Evolutionary conservation across 306 rosid genomes (phyloP), one percentile per base, ranked within the genome.

Genomic region (Abrus pulchellus): DNA sequence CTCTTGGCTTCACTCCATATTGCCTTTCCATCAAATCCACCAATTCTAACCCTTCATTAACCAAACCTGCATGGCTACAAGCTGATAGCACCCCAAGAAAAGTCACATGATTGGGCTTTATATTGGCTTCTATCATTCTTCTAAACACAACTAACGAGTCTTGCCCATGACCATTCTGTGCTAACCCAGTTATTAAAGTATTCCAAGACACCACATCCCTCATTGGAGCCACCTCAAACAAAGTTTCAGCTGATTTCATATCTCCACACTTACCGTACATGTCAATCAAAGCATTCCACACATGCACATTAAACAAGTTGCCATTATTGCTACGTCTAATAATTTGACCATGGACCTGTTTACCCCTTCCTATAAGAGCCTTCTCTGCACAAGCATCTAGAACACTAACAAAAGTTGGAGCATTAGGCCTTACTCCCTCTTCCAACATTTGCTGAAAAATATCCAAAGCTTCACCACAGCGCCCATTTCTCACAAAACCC

Each of bases 181-280:
- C 88, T 78, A 80, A 84, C 33, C 91, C 91, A 41, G 80, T 89
- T 52, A 91, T 84, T 41, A 87, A 66, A 59, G 85, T 85, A 76
- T 87, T 89, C 91, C 92, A 88, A 72, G 92, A 77, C 11, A 88
- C 63, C 40, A 82, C 68, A 69, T 90, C 92, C 83, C 76, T 89
- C 72, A 59, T 48, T 63, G 55, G 62, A 77, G 69, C 60, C 74
- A 72, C 45, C 60, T 87, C 75, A 85, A 89, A 89, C 89, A 84
- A 80, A 66, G 4, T 75, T 75, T 77, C 78, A 64, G 91, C 89
- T 44, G 93, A 86, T 81, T 76, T 83, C 89, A 83, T 81, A 82
- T 84, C 88, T 36, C 95, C 91, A 62, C 89, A 82, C 76, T 89
- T 89, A 27, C 89, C 80, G 83, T 89, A 91, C 91, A 89, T 74